Percentiles rank a stretch among this genome's conserved stretches.
phyloP scores from a whole-genome alignment of 129 eudicot genomes.

The Arctium minus region DNA sequence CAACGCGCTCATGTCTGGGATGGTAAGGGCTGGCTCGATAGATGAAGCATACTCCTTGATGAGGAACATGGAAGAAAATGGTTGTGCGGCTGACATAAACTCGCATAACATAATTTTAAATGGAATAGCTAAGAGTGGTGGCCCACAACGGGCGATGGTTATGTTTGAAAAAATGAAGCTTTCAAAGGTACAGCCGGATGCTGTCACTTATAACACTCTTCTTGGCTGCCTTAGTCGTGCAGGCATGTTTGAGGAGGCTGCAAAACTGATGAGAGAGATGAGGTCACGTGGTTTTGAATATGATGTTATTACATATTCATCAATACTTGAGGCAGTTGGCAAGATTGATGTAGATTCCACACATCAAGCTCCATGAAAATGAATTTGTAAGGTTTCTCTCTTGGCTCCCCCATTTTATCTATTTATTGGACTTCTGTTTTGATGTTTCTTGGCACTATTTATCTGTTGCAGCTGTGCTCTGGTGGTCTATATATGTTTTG shows the following conservation, averaged over 20 bases:
- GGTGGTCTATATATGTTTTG: background rate
- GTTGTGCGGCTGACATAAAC: slow-evolving; percentile 76
- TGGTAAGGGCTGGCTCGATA: slow-evolving; percentile 75
- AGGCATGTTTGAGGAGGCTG: slow-evolving; percentile 99
- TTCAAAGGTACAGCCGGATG: slow-evolving; percentile 67
- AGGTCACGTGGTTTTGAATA: slow-evolving; percentile 59
- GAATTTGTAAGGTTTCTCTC: slow-evolving; percentile 10
- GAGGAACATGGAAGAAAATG: slow-evolving; percentile 69
- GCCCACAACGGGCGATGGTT: slow-evolving; percentile 66
- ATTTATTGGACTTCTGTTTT: background rate
- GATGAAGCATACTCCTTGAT: slow-evolving; percentile 75
- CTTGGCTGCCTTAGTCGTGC: slow-evolving; percentile 89
- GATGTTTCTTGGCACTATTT: background rate
- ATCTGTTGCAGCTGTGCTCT: slow-evolving; percentile 2
- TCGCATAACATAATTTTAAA: slow-evolving; percentile 77
- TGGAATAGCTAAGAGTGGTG: slow-evolving; percentile 77
- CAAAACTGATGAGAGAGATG: slow-evolving; percentile 92
- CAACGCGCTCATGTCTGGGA: slow-evolving; percentile 87
- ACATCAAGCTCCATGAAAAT: slow-evolving; percentile 22
- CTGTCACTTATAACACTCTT: slow-evolving; percentile 79
- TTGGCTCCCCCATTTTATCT: background rate
- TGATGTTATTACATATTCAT: slow-evolving; percentile 78
- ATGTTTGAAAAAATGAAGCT: slow-evolving; percentile 74
- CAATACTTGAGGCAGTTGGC: slow-evolving; percentile 94
- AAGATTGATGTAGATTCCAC: slow-evolving; percentile 60